A percentile compares a stretch with the other conserved stretches of the same genome.
Evolutionary conservation across 2,329 filamentous ascomycete species (phyloP).

Genomic region (Pyricularia pennisetigena): DNA sequence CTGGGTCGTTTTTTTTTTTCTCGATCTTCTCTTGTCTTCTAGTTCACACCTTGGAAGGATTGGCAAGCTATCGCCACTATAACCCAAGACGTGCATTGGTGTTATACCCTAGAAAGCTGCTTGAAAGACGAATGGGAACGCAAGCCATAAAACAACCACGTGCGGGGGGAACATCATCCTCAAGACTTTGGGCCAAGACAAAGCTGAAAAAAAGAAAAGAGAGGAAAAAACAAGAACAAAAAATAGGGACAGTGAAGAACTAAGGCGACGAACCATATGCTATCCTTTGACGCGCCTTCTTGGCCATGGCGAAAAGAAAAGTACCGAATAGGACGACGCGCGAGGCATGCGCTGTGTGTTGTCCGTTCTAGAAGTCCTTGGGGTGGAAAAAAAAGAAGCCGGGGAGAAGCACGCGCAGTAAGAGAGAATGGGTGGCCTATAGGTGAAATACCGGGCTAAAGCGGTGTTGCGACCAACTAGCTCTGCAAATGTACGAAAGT

Average conservation of each 20-base stretch:
- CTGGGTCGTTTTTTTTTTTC: background rate
- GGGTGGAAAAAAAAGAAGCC: background rate
- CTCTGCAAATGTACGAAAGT: background rate
- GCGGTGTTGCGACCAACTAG: background rate
- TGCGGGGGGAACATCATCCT: constrained; percentile 12
- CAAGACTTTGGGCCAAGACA: constrained; percentile 7
- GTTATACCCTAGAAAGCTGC: background rate
- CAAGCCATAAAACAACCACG: background rate
- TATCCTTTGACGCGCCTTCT: constrained; percentile 56
- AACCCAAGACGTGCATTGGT: background rate
- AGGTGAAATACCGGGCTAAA: background rate
- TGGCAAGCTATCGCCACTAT: background rate
- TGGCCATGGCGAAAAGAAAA: constrained; percentile 38
- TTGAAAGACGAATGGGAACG: background rate
- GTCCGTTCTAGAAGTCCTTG: background rate
- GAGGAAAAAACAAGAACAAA: background rate
- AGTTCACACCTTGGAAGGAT: background rate
- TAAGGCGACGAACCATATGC: constrained; percentile 45
- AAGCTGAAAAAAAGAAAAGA: background rate
- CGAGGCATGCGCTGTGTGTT: constrained; percentile 1
- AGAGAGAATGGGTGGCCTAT: background rate
- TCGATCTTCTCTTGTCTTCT: background rate
- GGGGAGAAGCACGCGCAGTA: background rate
- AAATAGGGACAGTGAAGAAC: background rate
- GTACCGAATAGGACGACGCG: background rate